Conservation (phyloP, 225 moss, liverwort and hornwort species). For the Pseudoscleropodium purum region DNA sequence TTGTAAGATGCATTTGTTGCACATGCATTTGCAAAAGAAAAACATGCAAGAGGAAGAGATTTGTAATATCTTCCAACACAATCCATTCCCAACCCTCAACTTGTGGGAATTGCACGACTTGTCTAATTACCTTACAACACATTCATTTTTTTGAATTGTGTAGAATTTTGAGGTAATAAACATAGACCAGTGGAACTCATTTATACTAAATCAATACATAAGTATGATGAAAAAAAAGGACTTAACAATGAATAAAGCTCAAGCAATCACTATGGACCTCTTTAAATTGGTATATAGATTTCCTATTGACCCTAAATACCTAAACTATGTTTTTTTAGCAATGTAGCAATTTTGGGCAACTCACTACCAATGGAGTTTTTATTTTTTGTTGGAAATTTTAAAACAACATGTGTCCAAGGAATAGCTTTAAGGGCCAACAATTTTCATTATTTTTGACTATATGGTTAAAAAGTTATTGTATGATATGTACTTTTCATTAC, state of each 20-base stretch:
- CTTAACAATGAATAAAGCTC: too few relatives aligned
- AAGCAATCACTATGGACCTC: not conserved
- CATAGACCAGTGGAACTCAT: not conserved
- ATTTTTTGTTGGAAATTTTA: too few relatives aligned
- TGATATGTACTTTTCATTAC: too few relatives aligned
- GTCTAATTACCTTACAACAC: not conserved
- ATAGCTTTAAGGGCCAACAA: too few relatives aligned
- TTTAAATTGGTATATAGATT: not conserved
- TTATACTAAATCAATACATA: not conserved
- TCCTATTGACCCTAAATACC: not conserved
- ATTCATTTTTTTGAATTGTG: not conserved
- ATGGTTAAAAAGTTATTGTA: too few relatives aligned
- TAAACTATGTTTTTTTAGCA: too few relatives aligned
- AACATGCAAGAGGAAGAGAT: not conserved
- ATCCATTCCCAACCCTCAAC: not conserved
- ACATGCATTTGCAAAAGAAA: not conserved
- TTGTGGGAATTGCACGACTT: not conserved
- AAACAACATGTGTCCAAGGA: too few relatives aligned
- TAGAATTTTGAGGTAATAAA: not conserved
- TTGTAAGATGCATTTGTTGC: not conserved
- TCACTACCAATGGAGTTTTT: too few relatives aligned
- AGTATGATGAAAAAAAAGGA: not conserved
- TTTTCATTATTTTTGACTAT: too few relatives aligned
- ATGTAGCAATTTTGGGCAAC: too few relatives aligned
- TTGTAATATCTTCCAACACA: not conserved